phyloP scores from a whole-genome alignment of 345 rosid species.

The Reutealis trisperma region DNA sequence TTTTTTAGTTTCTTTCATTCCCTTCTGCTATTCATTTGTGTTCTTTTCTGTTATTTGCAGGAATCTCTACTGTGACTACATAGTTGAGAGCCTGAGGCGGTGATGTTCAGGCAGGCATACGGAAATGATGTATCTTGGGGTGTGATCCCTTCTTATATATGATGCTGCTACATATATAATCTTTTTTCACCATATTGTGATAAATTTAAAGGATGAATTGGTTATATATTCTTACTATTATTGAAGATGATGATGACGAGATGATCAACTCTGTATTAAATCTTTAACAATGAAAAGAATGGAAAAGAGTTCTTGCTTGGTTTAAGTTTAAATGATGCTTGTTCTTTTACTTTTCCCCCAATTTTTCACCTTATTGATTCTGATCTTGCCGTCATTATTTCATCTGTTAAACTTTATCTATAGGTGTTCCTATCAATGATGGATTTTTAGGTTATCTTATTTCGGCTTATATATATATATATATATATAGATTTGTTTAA shows the following conservation, averaged over 20 bases:
- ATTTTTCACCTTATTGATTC: neutral
- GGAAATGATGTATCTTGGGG: neutral
- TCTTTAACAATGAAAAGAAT: neutral
- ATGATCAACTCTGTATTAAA: neutral
- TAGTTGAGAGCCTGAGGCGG: slow-evolving; percentile 35
- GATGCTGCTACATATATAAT: slow-evolving; percentile 17
- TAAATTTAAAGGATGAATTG: neutral
- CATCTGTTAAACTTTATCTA: neutral
- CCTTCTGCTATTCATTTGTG: neutral
- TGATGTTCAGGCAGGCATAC: neutral
- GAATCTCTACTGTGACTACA: slow-evolving; percentile 36
- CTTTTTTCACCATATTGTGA: neutral
- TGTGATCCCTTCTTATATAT: neutral
- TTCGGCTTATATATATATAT: too few species aligned
- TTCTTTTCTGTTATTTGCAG: slow-evolving; percentile 4
- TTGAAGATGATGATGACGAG: slow-evolving; percentile 3
- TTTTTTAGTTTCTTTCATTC: too few species aligned
- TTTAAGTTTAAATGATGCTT: neutral
- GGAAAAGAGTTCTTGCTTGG: neutral
- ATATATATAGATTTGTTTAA: too few species aligned
- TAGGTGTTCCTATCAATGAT: neutral
- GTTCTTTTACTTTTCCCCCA: neutral
- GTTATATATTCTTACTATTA: neutral
- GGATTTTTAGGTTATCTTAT: neutral
- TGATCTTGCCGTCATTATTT: neutral